phyloP scores from a whole-genome alignment of 192 early-diverging fungal genomes.

The Coemansia sp. region DNA sequence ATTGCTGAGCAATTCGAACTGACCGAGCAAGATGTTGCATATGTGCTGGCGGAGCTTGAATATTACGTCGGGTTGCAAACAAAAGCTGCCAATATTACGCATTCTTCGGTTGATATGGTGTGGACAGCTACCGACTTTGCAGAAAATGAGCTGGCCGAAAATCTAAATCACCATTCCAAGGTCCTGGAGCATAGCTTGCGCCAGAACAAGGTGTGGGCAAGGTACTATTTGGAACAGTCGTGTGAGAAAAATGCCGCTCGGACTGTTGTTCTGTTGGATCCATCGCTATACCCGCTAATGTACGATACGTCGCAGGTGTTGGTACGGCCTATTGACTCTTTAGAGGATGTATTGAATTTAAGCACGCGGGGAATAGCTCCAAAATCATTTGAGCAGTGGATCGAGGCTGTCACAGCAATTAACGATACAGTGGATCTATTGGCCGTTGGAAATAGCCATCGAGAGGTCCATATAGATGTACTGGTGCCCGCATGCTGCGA shows the following conservation, averaged over 20 bases:
- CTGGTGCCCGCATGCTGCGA: neutral
- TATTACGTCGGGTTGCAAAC: neutral
- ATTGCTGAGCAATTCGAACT: neutral
- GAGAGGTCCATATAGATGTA: neutral
- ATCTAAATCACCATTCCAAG: neutral
- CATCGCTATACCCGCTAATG: neutral
- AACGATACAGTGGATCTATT: neutral
- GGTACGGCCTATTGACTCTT: neutral
- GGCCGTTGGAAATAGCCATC: neutral
- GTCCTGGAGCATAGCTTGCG: neutral
- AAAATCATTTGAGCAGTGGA: neutral
- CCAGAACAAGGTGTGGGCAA: neutral
- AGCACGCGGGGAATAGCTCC: neutral
- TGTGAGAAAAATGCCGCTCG: neutral
- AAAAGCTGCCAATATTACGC: neutral
- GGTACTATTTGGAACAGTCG: neutral
- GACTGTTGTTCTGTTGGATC: neutral
- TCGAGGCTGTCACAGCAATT: neutral
- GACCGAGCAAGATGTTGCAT: neutral
- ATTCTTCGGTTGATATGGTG: neutral
- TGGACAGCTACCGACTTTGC: neutral
- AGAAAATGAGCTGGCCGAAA: neutral
- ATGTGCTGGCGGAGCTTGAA: neutral
- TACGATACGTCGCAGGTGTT: conserved; percentile 1
- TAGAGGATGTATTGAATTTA: neutral